A percentile compares a stretch with the other conserved stretches of the same genome.
phyloP scores from a whole-genome alignment of 345 rosid species.

The Salix udensis region DNA sequence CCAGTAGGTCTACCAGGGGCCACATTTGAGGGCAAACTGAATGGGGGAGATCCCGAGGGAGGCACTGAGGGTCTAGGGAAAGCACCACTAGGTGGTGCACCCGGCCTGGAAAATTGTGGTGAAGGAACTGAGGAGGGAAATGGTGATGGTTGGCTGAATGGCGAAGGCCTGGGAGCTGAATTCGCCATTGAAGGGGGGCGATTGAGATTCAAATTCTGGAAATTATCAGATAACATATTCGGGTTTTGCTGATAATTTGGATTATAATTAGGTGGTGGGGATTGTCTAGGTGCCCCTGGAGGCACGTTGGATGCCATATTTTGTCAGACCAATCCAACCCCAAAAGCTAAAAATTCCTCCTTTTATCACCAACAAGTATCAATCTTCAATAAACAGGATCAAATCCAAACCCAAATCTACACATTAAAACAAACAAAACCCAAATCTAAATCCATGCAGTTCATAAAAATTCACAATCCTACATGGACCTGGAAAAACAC shows the following conservation, averaged over 20 bases:
- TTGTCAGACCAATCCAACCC: slow-evolving; percentile 13
- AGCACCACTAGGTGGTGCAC: slow-evolving; percentile 44
- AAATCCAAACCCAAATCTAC: slow-evolving; percentile 3
- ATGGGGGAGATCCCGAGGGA: slow-evolving; percentile 45
- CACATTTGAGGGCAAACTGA: slow-evolving; percentile 42
- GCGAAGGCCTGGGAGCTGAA: slow-evolving; percentile 56
- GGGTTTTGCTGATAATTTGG: slow-evolving; percentile 47
- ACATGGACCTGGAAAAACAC: neutral
- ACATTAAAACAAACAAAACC: neutral
- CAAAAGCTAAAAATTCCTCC: slow-evolving; percentile 5
- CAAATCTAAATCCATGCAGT: neutral
- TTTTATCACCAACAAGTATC: neutral
- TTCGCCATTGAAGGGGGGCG: slow-evolving; percentile 40
- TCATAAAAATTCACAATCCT: neutral
- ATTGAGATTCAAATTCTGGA: slow-evolving; percentile 65
- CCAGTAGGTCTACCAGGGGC: slow-evolving; percentile 57
- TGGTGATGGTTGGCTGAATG: slow-evolving; percentile 57
- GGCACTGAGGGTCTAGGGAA: slow-evolving; percentile 49
- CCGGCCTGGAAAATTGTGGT: slow-evolving; percentile 60
- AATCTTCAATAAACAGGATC: slow-evolving; percentile 7
- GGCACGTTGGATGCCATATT: slow-evolving; percentile 80
- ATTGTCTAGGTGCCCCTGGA: slow-evolving; percentile 84
- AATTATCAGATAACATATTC: slow-evolving; percentile 43
- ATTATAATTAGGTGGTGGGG: slow-evolving; percentile 42
- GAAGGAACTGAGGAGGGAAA: slow-evolving; percentile 45